Evolutionary conservation across 345 rosid species (phyloP).

Genomic region (Rubroshorea leprosula): DNA sequence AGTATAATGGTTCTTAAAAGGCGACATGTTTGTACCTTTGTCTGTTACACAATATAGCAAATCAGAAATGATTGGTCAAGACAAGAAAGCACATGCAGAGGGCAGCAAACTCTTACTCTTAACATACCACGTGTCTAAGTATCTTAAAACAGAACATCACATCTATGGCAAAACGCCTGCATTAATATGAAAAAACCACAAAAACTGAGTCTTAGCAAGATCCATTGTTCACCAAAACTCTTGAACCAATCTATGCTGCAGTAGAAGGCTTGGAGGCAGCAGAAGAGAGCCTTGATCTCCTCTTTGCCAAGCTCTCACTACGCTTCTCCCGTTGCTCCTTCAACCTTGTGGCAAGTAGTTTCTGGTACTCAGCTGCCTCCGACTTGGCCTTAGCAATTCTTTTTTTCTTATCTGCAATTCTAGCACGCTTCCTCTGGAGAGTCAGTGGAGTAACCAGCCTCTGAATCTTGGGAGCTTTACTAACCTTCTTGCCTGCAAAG

Average conservation of each 20-base stretch:
- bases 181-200: background rate
- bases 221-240: constrained; percentile 4
- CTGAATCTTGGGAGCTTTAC: constrained; percentile 61
- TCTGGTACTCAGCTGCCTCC: constrained; percentile 57
- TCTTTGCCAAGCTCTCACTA: constrained; percentile 53
- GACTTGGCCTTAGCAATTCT: constrained; percentile 53
- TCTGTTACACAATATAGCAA: too few species aligned
- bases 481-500: constrained; percentile 43
- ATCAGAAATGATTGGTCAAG: too few species aligned
- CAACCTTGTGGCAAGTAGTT: constrained; percentile 42
- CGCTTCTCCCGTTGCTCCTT: constrained; percentile 72
- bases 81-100: background rate
- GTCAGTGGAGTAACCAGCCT: constrained; percentile 60
- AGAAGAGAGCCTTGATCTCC: constrained; percentile 40
- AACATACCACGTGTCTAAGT: background rate
- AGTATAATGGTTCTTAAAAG: too few species aligned
- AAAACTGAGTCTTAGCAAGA: constrained; percentile 1
- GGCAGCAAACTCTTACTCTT: background rate
- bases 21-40: too few species aligned
- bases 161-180: background rate
- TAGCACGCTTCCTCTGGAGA: constrained; percentile 50
- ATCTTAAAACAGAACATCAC: background rate
- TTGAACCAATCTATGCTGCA: constrained; percentile 10
- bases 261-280: constrained; percentile 48
- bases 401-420: constrained; percentile 48